Evolutionary conservation across 2,329 filamentous ascomycete species (phyloP), one percentile per base, ranked within the genome.

Genomic region (Alternaria sp.): DNA sequence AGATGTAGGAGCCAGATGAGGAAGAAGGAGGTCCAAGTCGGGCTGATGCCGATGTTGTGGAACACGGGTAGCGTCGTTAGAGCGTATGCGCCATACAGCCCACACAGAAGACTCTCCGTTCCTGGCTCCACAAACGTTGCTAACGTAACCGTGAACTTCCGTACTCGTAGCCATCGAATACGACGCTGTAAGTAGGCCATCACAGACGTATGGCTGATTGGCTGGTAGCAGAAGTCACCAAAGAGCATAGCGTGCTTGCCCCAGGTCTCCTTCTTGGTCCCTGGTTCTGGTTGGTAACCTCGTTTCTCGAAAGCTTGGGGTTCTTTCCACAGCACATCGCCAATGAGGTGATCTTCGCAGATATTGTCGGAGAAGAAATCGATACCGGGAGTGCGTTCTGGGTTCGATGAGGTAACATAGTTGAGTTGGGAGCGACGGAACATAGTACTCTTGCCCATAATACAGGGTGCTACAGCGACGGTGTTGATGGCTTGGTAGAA

Each of bases 401-500:
- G 85, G 78, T 72, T 86, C 79, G 32, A 89, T 0, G 79, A 71
- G 1, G 88, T 90, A 9, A 95, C 86, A 66, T 86, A 86, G 78
- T 97, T 88, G 36, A 99, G 87, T 72, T 99, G 94, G 0, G 92
- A 92, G 63, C 91, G 92, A 60, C 95, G 91, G 81, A 98, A 99
- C 94, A 99, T 98, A 81, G 96, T 98, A 73, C 93, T 97, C 82
- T 99, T 99, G 52, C 95, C 95, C 22, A 98, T 90, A 59, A 97
- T 91, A 79, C 95, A 99, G 9, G 96, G 95, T 0, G 95, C 95
- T 54, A 98, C 82, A 4, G 91, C 86, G 16, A 97, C 92, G 0
- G 92, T 92, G 80, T 98, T 98, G 85, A 99, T 99, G 63, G 94
- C 95, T 9, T 90, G 91, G 82, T 99, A 99, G 84, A 99, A 98